Percentiles rank a stretch among this genome's conserved stretches.
phyloP scores from a whole-genome alignment of 495 filamentous ascomycete species.

The Coniosporium apollinis region DNA sequence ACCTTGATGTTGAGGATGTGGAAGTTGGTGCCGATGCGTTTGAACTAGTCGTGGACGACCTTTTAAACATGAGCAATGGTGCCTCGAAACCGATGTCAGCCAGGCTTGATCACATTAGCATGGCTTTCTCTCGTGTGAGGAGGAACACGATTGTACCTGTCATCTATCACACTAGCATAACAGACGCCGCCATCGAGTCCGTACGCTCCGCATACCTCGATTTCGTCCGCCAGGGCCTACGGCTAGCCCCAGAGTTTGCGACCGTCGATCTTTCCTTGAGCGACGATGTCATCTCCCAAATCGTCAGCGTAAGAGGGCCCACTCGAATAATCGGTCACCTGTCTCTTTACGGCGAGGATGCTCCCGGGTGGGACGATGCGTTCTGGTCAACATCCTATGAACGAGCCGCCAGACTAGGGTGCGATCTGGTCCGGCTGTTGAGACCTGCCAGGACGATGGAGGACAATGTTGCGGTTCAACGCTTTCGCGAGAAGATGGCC shows the following conservation, averaged over 20 bases:
- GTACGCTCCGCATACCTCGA: constrained; percentile 34
- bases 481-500: constrained; percentile 33
- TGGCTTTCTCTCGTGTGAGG: constrained; percentile 40
- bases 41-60: constrained; percentile 46
- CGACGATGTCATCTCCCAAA: constrained; percentile 31
- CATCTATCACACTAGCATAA: constrained; percentile 47
- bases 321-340: constrained; percentile 62
- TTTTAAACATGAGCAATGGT: neutral
- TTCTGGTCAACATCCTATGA: constrained; percentile 26
- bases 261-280: constrained; percentile 46
- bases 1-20: constrained; percentile 41
- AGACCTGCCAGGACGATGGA: constrained; percentile 41
- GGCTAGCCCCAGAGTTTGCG: constrained; percentile 58
- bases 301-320: constrained; percentile 41
- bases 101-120: constrained; percentile 33
- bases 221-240: constrained; percentile 48
- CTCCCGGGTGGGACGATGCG: constrained; percentile 42
- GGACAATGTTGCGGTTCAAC: constrained; percentile 39
- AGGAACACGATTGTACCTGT: constrained; percentile 50
- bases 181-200: constrained; percentile 17
- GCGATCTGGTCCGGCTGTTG: constrained; percentile 51
- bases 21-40: constrained; percentile 57
- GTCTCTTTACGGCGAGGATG: constrained; percentile 12
- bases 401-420: constrained; percentile 42
- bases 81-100: neutral